Evolutionary conservation across 2,329 filamentous ascomycete genomes (phyloP), one percentile per base, ranked within the genome.

Genomic region (Annulohypoxylon truncatum): DNA sequence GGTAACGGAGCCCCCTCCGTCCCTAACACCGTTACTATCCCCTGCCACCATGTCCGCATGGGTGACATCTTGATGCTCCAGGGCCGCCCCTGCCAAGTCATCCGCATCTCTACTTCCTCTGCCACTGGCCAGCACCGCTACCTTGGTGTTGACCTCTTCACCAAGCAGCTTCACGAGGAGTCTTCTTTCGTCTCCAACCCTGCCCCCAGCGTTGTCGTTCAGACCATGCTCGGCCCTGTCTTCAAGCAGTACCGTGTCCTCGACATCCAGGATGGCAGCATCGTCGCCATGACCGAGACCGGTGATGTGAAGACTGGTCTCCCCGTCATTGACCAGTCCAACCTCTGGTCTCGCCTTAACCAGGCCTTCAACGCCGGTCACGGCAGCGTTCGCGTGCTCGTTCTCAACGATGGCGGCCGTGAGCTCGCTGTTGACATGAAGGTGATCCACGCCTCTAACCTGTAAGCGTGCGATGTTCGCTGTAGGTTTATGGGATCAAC

Each of bases 231-330:
- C 74, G 96, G 95, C 76, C 96, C 96, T 71, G 90, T 98, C 85
- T 97, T 98, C 93, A 98, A 98, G 93, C 96, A 98, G 89, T 99
- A 99, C 91, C 94, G 96, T 79, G 95, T 99, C 80, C 91, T 99
- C 69, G 96, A 99, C 86, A 91, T 99, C 82, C 90, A 94, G 82
- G 92, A 97, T 73, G 94, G 88, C 75, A 76, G 67, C 79, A 83
- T 99, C 78, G 93, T 96, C 73, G 94, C 94, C 86, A 98, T 99
- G 94, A 99, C 96, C 79, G 96, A 99, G 91, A 93, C 91, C 72
- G 94, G 96, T 76, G 95, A 99, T 80, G 94, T 99, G 87, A 98
- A 98, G 92, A 94, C 97, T 84, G 89, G 88, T 76, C 87, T 99
- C 65, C 89, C 92, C 64, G 93, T 99, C 81, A 91, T 97, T 81